Conservation (phyloP, 805 yeast genomes). For the Brettanomyces bruxellensis region DNA sequence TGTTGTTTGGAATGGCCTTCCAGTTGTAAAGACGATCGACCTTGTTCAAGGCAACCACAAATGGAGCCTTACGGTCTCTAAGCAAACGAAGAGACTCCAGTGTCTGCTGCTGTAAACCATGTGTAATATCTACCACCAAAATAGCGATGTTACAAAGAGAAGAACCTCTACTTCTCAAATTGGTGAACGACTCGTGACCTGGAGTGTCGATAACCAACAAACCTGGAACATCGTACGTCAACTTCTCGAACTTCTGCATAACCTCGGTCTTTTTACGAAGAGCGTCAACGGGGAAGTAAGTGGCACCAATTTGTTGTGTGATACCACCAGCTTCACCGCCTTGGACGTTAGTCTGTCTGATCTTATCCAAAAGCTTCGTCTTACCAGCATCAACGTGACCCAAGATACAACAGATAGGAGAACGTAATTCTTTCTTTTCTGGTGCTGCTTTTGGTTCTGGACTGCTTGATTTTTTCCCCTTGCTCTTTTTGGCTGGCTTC, state of each 20-base stretch:
- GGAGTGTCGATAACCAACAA: conserved; percentile 95
- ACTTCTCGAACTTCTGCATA: conserved; percentile 80
- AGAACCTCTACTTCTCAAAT: conserved; percentile 97
- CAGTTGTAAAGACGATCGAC: conserved; percentile 96
- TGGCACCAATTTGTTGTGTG: conserved; percentile 99
- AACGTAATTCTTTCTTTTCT: conserved; percentile 46
- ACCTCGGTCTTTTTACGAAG: conserved; percentile 85
- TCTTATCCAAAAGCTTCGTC: conserved; percentile 91
- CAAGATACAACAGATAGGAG: conserved; percentile 97
- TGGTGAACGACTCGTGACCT: conserved; percentile 99
- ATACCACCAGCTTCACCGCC: conserved; percentile 99
- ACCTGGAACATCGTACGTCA: conserved; percentile 93
- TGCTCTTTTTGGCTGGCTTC: conserved; percentile 7
- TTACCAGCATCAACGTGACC: conserved; percentile 99
- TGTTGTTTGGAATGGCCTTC: conserved; percentile 83
- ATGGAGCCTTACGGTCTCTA: conserved; percentile 97
- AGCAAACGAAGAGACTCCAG: conserved; percentile 85
- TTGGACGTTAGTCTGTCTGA: conserved; percentile 98
- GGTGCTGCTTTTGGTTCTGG: conserved; percentile 14
- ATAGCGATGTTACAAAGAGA: conserved; percentile 98
- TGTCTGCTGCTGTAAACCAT: conserved; percentile 97
- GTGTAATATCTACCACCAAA: conserved; percentile 97
- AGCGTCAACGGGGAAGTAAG: conserved; percentile 96
- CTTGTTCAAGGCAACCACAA: conserved; percentile 93
- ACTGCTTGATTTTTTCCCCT: conserved; percentile 4